phyloP scores from a whole-genome alignment of 257 asterid species.

The Penstemon newberryi region DNA sequence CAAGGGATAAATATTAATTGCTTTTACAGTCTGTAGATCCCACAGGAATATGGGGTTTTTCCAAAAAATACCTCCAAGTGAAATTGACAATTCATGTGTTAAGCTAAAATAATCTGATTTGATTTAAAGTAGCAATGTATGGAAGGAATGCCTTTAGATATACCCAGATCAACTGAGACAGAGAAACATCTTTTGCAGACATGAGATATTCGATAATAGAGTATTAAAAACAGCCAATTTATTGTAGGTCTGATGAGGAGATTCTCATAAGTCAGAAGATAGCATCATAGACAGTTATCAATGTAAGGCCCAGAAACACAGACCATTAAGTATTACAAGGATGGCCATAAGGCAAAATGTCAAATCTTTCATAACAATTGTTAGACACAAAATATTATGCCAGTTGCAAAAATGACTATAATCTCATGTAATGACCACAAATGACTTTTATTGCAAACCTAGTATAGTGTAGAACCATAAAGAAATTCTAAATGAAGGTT shows the following conservation, averaged over 20 bases:
- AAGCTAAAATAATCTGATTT: neutral
- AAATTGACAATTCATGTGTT: conserved; percentile 5
- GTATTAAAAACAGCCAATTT: neutral
- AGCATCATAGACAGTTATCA: neutral
- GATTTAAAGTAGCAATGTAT: neutral
- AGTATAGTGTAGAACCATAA: neutral
- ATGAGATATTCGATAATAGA: neutral
- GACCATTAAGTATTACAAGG: neutral
- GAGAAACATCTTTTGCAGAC: neutral
- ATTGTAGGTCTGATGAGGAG: neutral
- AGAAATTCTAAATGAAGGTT: conserved; percentile 1
- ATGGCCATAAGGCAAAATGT: conserved; percentile 4
- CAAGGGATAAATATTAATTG: neutral
- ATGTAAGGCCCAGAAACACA: neutral
- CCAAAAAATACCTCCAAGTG: neutral
- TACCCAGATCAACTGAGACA: conserved; percentile 9
- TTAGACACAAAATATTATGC: neutral
- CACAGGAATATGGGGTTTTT: neutral
- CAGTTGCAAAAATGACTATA: neutral
- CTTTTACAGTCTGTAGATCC: conserved; percentile 3
- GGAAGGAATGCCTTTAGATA: conserved; percentile 1
- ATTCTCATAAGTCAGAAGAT: conserved; percentile 5
- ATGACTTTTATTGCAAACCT: conserved; percentile 1
- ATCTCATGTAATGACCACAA: conserved; percentile 3
- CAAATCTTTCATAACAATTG: neutral